These are phyloP conservation scores for Mollisiaceae sp. DNA, from an alignment of 2,329 filamentous ascomycete species.

Conservation along the genomic window DNA sequence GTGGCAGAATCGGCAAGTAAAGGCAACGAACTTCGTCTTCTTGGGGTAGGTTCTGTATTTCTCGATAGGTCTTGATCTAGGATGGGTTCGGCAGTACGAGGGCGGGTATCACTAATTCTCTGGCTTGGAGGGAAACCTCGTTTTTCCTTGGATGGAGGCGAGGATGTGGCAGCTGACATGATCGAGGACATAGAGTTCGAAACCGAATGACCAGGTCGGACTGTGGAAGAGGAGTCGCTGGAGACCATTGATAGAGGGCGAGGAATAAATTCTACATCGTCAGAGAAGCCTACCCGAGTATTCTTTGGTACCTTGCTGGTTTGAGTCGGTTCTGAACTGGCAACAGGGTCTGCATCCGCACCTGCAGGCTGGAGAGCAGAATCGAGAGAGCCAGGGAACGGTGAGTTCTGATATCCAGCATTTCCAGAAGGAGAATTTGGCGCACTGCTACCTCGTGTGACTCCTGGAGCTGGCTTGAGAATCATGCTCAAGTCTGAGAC, in stretches of 20 bases:
- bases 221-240: constrained; percentile 80
- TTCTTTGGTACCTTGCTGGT: constrained; percentile 47
- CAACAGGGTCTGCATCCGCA: constrained; percentile 17
- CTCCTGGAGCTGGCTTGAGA: constrained; percentile 52
- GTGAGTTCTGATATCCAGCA: constrained; percentile 25
- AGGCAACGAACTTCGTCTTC: constrained; percentile 64
- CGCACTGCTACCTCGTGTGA: constrained; percentile 38
- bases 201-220: constrained; percentile 69
- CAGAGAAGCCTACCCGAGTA: constrained; percentile 80
- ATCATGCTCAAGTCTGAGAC: constrained; percentile 79
- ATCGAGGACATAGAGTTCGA: constrained; percentile 83
- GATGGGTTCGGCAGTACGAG: constrained; percentile 74
- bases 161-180: constrained; percentile 63
- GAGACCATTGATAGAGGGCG: constrained; percentile 84
- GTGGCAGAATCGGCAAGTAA: constrained; percentile 47
- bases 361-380: constrained; percentile 30
- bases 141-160: constrained; percentile 47
- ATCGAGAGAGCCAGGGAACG: constrained; percentile 33
- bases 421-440: constrained; percentile 52
- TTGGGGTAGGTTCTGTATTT: constrained; percentile 45
- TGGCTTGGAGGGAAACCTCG: constrained; percentile 47
- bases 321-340: constrained; percentile 17
- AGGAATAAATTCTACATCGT: constrained; percentile 82
- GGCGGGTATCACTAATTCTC: constrained; percentile 57
- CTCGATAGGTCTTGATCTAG: constrained; percentile 50